phyloP scores from a whole-genome alignment of 768 basidiomycete species.

The Kwoniella dejecticola region DNA sequence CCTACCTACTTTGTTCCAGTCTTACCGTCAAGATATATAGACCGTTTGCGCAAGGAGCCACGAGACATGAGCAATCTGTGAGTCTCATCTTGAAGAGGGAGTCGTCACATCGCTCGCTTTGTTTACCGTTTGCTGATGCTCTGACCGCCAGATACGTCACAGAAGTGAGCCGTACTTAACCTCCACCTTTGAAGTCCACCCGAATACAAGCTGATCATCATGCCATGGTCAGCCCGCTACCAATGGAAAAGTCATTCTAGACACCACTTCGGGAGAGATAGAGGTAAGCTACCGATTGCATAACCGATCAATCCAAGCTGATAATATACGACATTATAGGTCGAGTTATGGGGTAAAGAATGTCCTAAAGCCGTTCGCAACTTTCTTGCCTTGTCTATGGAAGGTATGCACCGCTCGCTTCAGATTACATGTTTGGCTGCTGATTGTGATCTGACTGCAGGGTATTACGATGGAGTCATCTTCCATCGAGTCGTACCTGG shows the following conservation, averaged over 20 bases:
- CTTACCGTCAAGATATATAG: too few species aligned
- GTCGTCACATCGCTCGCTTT: constrained; percentile 7
- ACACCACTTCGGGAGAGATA: constrained; percentile 82
- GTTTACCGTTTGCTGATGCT: not conserved
- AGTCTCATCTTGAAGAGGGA: constrained; percentile 6
- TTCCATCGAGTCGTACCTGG: constrained; percentile 92
- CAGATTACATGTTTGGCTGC: not conserved
- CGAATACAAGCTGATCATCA: not conserved
- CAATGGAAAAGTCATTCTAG: constrained; percentile 78
- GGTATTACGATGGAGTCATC: constrained; percentile 93
- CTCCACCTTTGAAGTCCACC: constrained; percentile 1
- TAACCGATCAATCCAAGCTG: not conserved
- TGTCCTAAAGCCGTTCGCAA: constrained; percentile 91
- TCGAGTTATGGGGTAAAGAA: constrained; percentile 96
- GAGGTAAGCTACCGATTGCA: constrained; percentile 41
- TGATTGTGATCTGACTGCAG: constrained; percentile 56
- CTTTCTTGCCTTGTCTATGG: constrained; percentile 82
- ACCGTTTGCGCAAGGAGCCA: too few species aligned
- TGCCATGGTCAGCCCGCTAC: constrained; percentile 60
- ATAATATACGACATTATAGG: constrained; percentile 59
- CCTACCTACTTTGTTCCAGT: too few species aligned
- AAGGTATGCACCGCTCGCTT: constrained; percentile 64
- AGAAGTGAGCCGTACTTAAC: constrained; percentile 30
- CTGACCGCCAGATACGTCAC: constrained; percentile 40
- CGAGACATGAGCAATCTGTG: constrained; percentile 48